Conservation (phyloP, 2,329 filamentous ascomycete genomes). For the Colletotrichum sp. region DNA sequence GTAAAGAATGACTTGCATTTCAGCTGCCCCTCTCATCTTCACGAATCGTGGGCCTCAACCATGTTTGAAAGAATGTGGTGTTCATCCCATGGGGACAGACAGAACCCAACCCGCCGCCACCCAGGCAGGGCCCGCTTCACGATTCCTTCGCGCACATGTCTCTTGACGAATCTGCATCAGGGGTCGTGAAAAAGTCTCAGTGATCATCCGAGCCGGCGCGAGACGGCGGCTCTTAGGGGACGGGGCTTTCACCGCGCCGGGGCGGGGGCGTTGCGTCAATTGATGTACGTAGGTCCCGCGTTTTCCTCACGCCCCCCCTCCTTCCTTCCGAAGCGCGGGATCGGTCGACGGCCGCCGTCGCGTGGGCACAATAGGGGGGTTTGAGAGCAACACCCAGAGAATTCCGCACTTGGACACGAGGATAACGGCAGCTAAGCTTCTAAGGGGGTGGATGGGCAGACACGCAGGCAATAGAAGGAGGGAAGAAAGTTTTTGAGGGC, state of each 20-base stretch:
- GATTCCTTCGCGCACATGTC: neutral
- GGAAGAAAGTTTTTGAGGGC: neutral
- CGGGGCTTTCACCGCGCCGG: neutral
- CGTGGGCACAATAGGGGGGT: neutral
- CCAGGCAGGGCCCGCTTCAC: neutral
- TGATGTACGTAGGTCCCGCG: neutral
- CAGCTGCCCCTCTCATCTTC: neutral
- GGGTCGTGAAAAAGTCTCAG: slow-evolving; percentile 7
- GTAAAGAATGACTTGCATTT: neutral
- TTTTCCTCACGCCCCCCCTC: neutral
- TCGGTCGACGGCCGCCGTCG: neutral
- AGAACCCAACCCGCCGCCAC: neutral
- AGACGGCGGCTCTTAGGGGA: slow-evolving; percentile 2
- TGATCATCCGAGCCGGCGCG: slow-evolving; percentile 4
- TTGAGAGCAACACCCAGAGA: neutral
- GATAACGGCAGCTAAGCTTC: slow-evolving; percentile 2
- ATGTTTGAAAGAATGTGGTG: neutral
- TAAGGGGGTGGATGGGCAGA: slow-evolving; percentile 10
- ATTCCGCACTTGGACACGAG: slow-evolving; percentile 4
- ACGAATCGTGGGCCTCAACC: neutral
- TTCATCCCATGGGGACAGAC: neutral
- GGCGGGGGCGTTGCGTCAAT: slow-evolving; percentile 4
- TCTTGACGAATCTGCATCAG: slow-evolving; percentile 6
- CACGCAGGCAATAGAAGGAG: neutral
- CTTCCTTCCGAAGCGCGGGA: neutral